Evolutionary conservation across 352 stramenopile genomes (phyloP).

Genomic region (Pythium dissotocum): DNA sequence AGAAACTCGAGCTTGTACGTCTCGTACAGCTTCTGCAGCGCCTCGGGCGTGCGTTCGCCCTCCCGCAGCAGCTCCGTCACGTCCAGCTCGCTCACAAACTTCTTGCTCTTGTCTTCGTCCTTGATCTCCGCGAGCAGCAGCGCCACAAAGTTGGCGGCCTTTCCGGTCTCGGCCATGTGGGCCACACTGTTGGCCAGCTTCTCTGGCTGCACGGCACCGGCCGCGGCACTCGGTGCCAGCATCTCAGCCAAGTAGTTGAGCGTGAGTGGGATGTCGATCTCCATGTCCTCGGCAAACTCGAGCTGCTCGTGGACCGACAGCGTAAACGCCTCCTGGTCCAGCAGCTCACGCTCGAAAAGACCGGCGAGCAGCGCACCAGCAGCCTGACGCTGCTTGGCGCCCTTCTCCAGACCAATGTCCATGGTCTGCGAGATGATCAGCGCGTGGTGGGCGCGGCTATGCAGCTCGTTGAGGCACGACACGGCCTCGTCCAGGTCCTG

Average conservation of each 20-base stretch:
- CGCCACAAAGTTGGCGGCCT: constrained; percentile 62
- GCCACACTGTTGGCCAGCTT: constrained; percentile 48
- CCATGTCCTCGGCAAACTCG: constrained; percentile 77
- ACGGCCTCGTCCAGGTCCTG: constrained; percentile 84
- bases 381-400: constrained; percentile 57
- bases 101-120: constrained; percentile 45
- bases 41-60: constrained; percentile 37
- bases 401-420: constrained; percentile 75
- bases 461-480: constrained; percentile 53
- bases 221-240: constrained; percentile 58
- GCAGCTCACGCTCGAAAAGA: constrained; percentile 48
- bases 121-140: constrained; percentile 44
- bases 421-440: constrained; percentile 53
- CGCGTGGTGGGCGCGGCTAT: constrained; percentile 47
- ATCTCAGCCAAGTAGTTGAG: constrained; percentile 72
- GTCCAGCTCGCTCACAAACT: constrained; percentile 40
- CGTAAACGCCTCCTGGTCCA: constrained; percentile 43
- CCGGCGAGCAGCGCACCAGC: constrained; percentile 55
- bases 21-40: constrained; percentile 42
- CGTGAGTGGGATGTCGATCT: constrained; percentile 81
- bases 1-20: constrained; percentile 47
- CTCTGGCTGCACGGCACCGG: constrained; percentile 40
- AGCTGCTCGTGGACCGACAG: constrained; percentile 55
- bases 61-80: constrained; percentile 47
- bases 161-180: constrained; percentile 58